Percentiles rank a stretch among this genome's conserved stretches.
phyloP scores from a whole-genome alignment of 2,329 filamentous ascomycete genomes.

The Aspergillus udagawae region DNA sequence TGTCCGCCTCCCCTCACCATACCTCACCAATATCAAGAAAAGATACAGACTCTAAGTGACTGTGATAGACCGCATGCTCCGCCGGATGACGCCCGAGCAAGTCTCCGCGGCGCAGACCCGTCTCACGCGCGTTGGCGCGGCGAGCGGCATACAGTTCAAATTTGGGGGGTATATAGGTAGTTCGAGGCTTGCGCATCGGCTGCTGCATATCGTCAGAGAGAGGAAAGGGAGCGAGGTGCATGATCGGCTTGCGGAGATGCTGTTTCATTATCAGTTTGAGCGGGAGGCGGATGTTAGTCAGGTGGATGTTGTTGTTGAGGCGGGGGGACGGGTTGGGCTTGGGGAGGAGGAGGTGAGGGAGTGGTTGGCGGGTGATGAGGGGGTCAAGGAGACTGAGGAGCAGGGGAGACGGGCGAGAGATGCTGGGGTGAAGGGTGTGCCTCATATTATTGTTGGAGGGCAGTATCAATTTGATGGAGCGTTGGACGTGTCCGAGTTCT shows the following conservation, averaged over 20 bases:
- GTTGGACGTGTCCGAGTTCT: conserved; percentile 14
- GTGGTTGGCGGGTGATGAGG: conserved; percentile 10
- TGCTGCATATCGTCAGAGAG: conserved; percentile 6
- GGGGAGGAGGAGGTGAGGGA: conserved; percentile 3
- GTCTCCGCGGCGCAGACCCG: conserved; percentile 13
- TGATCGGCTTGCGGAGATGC: conserved; percentile 9
- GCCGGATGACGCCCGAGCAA: conserved; percentile 10
- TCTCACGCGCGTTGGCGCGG: conserved; percentile 11
- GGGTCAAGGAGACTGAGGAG: conserved; percentile 6
- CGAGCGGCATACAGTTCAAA: conserved; percentile 13
- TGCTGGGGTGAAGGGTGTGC: conserved; percentile 12
- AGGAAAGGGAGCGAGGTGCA: conserved; percentile 3
- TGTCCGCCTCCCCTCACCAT: no score
- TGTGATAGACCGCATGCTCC: conserved; percentile 17
- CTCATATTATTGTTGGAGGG: conserved; percentile 15
- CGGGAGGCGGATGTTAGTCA: conserved; percentile 15
- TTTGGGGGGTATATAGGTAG: conserved; percentile 19
- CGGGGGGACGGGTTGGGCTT: conserved; percentile 9
- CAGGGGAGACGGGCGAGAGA: conserved; percentile 7
- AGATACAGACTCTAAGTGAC: no score
- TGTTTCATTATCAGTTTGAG: conserved; percentile 20
- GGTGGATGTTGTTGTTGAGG: conserved; percentile 6
- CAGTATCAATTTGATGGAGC: conserved; percentile 12
- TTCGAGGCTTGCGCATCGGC: conserved; percentile 15
- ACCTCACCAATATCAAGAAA: neutral